Percentiles rank a stretch among this genome's conserved stretches.
phyloP scores from a whole-genome alignment of 257 asterid species.

The Osmanthus fragrans region DNA sequence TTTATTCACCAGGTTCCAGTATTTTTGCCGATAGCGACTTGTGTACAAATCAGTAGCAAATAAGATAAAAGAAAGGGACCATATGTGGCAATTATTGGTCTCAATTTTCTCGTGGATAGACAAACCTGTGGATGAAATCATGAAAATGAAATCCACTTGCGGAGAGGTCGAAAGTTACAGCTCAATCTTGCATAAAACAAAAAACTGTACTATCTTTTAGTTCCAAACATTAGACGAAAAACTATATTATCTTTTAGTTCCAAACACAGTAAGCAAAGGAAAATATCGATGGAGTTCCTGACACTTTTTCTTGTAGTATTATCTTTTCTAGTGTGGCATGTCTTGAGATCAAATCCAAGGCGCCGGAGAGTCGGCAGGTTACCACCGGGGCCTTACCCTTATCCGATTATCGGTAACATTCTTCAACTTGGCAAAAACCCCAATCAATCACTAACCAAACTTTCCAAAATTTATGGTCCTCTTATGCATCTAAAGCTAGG shows the following conservation, averaged over 20 bases:
- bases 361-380: not conserved
- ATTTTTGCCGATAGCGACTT: too few species aligned
- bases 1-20: too few species aligned
- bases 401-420: conserved; percentile 14
- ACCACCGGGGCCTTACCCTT: conserved; percentile 20
- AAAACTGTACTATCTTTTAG: too few species aligned
- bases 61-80: too few species aligned
- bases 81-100: too few species aligned
- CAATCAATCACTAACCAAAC: conserved; percentile 5
- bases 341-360: not conserved
- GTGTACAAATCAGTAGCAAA: too few species aligned
- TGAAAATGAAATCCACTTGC: too few species aligned
- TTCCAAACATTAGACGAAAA: too few species aligned
- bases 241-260: not conserved
- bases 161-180: too few species aligned
- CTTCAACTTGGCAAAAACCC: conserved; percentile 13
- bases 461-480: conserved; percentile 19
- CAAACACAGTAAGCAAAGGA: not conserved
- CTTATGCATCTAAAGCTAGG: conserved; percentile 11
- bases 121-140: too few species aligned
- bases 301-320: not conserved
- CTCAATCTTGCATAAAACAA: too few species aligned
- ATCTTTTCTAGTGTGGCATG: not conserved
- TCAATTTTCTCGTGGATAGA: too few species aligned
- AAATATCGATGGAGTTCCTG: not conserved